Percentiles rank a stretch among this genome's conserved stretches.
Evolutionary conservation across 805 yeast species (phyloP).

Genomic region (Komagataella pastoris): DNA sequence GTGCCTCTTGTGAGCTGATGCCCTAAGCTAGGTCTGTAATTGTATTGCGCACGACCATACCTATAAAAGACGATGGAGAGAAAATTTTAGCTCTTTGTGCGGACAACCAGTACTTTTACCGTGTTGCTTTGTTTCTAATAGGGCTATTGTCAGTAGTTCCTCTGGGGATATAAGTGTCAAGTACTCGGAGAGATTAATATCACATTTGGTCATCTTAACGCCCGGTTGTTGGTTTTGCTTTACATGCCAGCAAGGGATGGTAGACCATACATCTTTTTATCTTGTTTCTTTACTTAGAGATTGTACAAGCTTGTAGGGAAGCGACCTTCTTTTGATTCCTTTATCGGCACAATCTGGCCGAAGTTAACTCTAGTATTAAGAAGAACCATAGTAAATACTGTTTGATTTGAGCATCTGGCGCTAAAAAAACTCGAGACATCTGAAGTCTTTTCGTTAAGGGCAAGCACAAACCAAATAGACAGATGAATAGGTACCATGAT

Average conservation of each 20-base stretch:
- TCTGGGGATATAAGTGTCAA: constrained; percentile 45
- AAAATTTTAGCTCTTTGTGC: constrained; percentile 33
- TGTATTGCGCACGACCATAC: not conserved
- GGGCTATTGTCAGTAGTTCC: constrained; percentile 3
- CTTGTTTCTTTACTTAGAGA: not conserved
- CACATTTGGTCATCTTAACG: constrained; percentile 49
- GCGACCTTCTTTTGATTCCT: too few relatives aligned
- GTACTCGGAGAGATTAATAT: constrained; percentile 52
- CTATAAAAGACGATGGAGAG: not conserved
- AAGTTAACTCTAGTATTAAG: too few relatives aligned
- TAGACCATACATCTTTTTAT: constrained; percentile 37
- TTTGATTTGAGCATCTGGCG: too few relatives aligned
- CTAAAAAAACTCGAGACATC: too few relatives aligned
- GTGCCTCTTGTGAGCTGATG: not conserved
- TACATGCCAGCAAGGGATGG: constrained; percentile 45
- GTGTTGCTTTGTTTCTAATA: constrained; percentile 48
- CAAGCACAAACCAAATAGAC: too few relatives aligned
- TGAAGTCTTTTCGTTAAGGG: too few relatives aligned
- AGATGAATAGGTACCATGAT: too few relatives aligned
- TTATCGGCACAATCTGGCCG: too few relatives aligned
- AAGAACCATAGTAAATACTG: too few relatives aligned
- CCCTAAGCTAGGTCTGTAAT: not conserved
- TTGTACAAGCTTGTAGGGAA: too few relatives aligned
- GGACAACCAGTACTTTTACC: constrained; percentile 65
- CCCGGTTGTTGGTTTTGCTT: constrained; percentile 32